These are phyloP conservation scores for Termitomyces sp. DNA, from an alignment of 768 basidiomycete species.

Conservation along the genomic window DNA sequence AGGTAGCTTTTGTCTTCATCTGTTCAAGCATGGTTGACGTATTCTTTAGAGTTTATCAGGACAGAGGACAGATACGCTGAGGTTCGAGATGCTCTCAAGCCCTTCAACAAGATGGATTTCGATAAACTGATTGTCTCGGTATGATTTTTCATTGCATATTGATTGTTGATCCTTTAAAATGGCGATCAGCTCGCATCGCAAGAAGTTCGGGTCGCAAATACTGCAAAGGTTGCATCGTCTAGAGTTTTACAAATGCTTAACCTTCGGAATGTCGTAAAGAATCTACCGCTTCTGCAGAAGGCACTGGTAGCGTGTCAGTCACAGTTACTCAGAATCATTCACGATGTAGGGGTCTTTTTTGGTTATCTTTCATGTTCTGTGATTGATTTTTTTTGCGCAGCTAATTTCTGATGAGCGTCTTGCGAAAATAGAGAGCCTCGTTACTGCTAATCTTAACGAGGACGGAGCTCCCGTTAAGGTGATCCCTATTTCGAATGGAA, in stretches of 20 bases:
- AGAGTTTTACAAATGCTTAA: conserved; percentile 79
- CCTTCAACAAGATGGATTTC: conserved; percentile 78
- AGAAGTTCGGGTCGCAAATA: conserved; percentile 50
- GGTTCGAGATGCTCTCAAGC: conserved; percentile 64
- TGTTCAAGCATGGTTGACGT: conserved; percentile 1
- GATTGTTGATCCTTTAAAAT: background rate
- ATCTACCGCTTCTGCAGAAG: conserved; percentile 58
- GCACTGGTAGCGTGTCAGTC: conserved; percentile 58
- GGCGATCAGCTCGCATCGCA: conserved; percentile 57
- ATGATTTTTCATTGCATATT: conserved; percentile 8
- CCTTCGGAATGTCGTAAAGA: conserved; percentile 68
- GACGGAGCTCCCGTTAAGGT: conserved; percentile 62
- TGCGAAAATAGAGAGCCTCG: conserved; percentile 52
- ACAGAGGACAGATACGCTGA: conserved; percentile 71
- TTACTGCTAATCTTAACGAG: conserved; percentile 71
- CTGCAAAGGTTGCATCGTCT: conserved; percentile 61
- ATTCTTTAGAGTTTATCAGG: conserved; percentile 62
- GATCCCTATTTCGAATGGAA: background rate
- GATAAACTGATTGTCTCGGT: conserved; percentile 82
- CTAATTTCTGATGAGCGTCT: conserved; percentile 77
- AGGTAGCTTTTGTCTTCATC: conserved; percentile 38
- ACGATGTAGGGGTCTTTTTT: conserved; percentile 40
- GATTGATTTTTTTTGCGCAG: conserved; percentile 26
- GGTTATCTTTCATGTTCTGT: background rate
- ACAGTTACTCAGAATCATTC: conserved; percentile 58